A percentile compares a stretch with the other conserved stretches of the same genome.
Conservation (phyloP, 2,329 filamentous ascomycete species). For the Aspergillus cejpii region DNA sequence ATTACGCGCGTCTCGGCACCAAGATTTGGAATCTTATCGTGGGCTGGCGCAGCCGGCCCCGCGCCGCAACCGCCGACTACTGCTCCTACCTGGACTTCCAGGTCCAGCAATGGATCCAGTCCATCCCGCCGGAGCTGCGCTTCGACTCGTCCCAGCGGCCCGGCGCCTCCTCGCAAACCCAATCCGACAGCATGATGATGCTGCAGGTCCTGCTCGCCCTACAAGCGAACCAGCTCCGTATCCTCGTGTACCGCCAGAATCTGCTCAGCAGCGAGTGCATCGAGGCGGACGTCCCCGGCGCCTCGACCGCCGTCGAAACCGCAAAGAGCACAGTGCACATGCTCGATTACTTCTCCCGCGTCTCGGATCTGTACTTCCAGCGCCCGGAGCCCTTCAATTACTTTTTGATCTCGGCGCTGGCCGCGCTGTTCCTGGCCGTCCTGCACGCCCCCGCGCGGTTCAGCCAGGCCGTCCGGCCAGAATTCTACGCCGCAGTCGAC, state of each 20-base stretch:
- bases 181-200: constrained; percentile 1
- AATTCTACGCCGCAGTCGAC: constrained; percentile 53
- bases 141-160: constrained; percentile 27
- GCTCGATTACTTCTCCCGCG: constrained; percentile 34
- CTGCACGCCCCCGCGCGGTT: constrained; percentile 43
- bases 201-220: constrained; percentile 22
- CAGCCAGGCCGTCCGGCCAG: constrained; percentile 30
- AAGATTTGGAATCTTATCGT: constrained; percentile 45
- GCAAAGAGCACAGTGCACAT: constrained; percentile 37
- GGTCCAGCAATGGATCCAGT: constrained; percentile 44
- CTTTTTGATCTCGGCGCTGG: constrained; percentile 38
- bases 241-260: constrained; percentile 42
- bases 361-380: constrained; percentile 36
- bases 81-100: constrained; percentile 39
- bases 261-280: constrained; percentile 38
- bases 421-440: constrained; percentile 41
- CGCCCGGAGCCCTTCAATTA: constrained; percentile 41
- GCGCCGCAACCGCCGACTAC: constrained; percentile 33
- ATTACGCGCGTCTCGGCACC: constrained; percentile 43
- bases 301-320: constrained; percentile 39
- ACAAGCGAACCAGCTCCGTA: constrained; percentile 43
- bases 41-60: constrained; percentile 31
- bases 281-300: constrained; percentile 29
- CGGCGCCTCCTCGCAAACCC: constrained; percentile 3
- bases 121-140: constrained; percentile 41